Evolutionary conservation across 2,329 filamentous ascomycete genomes (phyloP).

Genomic region (Stylonectria norvegica): DNA sequence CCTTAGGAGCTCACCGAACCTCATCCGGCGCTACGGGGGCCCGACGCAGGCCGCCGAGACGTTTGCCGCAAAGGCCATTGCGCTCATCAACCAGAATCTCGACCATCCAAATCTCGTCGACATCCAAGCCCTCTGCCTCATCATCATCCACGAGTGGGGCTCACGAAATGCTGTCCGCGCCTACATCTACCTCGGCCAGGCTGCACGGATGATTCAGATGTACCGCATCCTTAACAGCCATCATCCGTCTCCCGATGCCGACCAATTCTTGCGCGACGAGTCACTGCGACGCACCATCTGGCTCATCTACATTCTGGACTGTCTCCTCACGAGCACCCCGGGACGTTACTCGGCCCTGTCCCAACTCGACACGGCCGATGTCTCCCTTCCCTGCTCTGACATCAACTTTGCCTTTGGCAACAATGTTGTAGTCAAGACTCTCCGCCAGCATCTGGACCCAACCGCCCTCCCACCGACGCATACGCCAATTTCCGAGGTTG

Average conservation of each 20-base stretch:
- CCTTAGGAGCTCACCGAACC: slow-evolving; percentile 50
- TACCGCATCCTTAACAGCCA: slow-evolving; percentile 57
- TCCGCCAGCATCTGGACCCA: slow-evolving; percentile 40
- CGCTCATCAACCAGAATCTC: slow-evolving; percentile 54
- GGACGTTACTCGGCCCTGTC: slow-evolving; percentile 57
- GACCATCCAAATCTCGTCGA: slow-evolving; percentile 59
- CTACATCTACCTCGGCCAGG: slow-evolving; percentile 61
- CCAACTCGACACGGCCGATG: slow-evolving; percentile 51
- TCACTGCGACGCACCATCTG: slow-evolving; percentile 59
- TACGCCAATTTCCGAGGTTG: slow-evolving; percentile 48
- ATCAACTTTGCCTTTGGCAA: slow-evolving; percentile 63
- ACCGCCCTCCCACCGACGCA: slow-evolving; percentile 36
- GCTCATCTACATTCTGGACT: slow-evolving; percentile 62
- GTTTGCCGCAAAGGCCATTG: slow-evolving; percentile 56
- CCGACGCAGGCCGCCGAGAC: slow-evolving; percentile 55
- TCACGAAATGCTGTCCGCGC: slow-evolving; percentile 59
- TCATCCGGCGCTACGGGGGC: slow-evolving; percentile 58
- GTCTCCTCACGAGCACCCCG: slow-evolving; percentile 59
- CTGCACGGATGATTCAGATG: slow-evolving; percentile 63
- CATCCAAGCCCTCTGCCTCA: slow-evolving; percentile 58
- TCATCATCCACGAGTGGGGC: slow-evolving; percentile 63
- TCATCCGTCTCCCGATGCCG: slow-evolving; percentile 48
- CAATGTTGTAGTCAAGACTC: slow-evolving; percentile 56
- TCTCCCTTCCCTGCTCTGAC: slow-evolving; percentile 57
- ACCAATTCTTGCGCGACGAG: slow-evolving; percentile 59